Evolutionary conservation across 805 yeast species (phyloP).

Genomic region (Hanseniaspora meyeri): DNA sequence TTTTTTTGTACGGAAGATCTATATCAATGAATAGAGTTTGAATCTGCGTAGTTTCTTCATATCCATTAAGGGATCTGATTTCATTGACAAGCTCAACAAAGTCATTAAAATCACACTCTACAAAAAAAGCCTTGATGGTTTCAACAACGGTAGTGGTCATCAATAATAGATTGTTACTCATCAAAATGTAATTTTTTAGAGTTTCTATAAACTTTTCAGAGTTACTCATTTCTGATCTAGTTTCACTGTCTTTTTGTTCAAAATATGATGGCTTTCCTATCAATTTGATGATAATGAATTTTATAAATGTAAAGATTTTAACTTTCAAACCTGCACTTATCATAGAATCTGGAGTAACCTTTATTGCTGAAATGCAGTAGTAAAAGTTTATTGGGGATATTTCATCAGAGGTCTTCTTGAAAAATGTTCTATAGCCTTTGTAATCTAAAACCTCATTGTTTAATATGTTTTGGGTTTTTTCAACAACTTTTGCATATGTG

Average conservation of each 20-base stretch:
- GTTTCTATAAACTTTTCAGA: background rate
- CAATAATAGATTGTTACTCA: background rate
- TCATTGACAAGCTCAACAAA: background rate
- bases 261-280: background rate
- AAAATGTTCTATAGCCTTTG: background rate
- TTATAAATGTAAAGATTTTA: background rate
- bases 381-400: background rate
- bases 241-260: background rate
- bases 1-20: background rate
- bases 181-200: background rate
- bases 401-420: background rate
- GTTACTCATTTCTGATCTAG: background rate
- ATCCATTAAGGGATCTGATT: background rate
- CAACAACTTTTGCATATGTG: conserved; percentile 4
- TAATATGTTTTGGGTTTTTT: background rate
- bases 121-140: background rate
- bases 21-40: background rate
- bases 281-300: background rate
- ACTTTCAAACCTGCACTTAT: background rate
- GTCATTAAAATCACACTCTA: conserved; percentile 5
- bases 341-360: background rate
- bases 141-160: background rate
- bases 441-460: background rate
- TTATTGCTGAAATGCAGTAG: background rate
- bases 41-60: background rate